Evolutionary conservation across 106 monocot genomes (phyloP).

Genomic region (Allium cepa): DNA sequence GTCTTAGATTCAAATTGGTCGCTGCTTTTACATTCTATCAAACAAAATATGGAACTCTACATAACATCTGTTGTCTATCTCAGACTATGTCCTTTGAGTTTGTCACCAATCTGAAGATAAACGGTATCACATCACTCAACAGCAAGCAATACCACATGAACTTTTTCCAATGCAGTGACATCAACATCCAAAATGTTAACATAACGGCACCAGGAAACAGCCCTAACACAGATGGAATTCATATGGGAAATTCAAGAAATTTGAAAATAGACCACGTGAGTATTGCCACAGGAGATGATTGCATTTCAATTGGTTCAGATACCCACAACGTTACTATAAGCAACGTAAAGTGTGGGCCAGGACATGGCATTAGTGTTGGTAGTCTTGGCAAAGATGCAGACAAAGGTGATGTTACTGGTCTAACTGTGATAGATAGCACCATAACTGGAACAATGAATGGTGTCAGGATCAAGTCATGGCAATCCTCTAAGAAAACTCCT

Average conservation of each 20-base stretch:
- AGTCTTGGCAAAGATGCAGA: slow-evolving; percentile 12
- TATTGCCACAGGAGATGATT: slow-evolving; percentile 18
- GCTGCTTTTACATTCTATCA: no score
- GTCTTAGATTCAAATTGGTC: no score
- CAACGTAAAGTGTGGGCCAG: slow-evolving; percentile 42
- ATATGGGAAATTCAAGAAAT: neutral
- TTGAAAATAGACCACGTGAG: neutral
- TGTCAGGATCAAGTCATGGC: slow-evolving; percentile 33
- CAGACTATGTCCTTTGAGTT: neutral
- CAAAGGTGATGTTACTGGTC: slow-evolving; percentile 13
- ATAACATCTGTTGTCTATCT: neutral
- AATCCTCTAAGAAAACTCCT: neutral
- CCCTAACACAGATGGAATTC: slow-evolving; percentile 4
- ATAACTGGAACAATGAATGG: slow-evolving; percentile 20
- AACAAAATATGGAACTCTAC: no score
- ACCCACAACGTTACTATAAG: slow-evolving; percentile 25
- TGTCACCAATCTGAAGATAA: neutral
- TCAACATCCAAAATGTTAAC: neutral
- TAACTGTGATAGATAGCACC: slow-evolving; percentile 16
- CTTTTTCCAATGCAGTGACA: neutral
- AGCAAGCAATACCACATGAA: slow-evolving; percentile 4
- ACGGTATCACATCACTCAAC: slow-evolving; percentile 3
- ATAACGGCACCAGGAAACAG: neutral
- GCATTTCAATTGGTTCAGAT: slow-evolving; percentile 50
- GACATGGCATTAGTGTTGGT: slow-evolving; percentile 46